phyloP scores from a whole-genome alignment of 257 asterid genomes.

The Solanum acaule region DNA sequence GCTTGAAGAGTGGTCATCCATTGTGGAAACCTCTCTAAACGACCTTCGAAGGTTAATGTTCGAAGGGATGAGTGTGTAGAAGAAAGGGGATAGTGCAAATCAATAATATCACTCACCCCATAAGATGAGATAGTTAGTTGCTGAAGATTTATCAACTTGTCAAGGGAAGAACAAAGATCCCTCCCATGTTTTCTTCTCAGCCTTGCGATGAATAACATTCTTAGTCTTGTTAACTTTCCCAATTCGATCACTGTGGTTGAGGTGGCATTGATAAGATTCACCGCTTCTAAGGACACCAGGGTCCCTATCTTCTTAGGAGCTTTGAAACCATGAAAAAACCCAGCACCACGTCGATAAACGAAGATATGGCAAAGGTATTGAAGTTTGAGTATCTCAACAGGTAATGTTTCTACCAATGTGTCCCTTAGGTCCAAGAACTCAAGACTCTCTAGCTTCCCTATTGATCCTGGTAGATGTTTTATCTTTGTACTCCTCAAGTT shows the following conservation, averaged over 20 bases:
- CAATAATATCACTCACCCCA: conserved; percentile 1
- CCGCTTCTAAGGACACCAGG: background rate
- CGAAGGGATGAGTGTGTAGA: conserved; percentile 5
- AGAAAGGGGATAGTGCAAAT: background rate
- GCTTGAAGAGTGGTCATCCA: conserved; percentile 18
- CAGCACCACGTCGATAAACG: background rate
- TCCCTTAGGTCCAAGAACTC: conserved; percentile 11
- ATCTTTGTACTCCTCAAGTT: conserved; percentile 5
- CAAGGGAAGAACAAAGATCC: conserved; percentile 15
- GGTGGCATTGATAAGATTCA: background rate
- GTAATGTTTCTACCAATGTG: conserved; percentile 3
- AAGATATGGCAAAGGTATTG: conserved; percentile 4
- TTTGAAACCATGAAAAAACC: background rate
- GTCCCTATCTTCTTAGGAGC: conserved; percentile 8
- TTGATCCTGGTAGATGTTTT: conserved; percentile 3
- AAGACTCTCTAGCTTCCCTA: conserved; percentile 9
- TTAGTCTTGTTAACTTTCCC: conserved; percentile 12
- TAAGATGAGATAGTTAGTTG: background rate
- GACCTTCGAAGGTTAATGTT: background rate
- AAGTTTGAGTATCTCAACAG: conserved; percentile 9
- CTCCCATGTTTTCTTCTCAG: conserved; percentile 13
- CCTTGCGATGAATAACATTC: conserved; percentile 12
- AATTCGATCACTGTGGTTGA: conserved; percentile 2
- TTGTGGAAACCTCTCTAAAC: conserved; percentile 10
- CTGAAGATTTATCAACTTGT: conserved; percentile 7